Base-by-base conservation (phyloP, 768 basidiomycete genomes). In the Tulasnella sp. region DNA sequence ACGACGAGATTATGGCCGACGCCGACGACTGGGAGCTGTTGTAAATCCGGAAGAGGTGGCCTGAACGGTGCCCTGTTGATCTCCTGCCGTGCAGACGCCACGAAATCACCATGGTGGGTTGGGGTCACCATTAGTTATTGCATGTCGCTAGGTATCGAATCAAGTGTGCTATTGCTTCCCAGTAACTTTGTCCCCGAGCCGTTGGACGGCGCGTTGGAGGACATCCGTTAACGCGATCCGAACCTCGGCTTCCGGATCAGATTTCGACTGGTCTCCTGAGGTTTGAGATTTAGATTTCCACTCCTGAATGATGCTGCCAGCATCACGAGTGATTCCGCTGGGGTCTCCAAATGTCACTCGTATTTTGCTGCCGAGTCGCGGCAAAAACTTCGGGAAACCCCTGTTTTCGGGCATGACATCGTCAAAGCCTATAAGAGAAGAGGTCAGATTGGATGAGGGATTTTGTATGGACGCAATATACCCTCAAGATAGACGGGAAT, bases 401-500 rank as follows among this genome's bases (percentile, higher is more conserved):
- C 95, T 88, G 36, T 89, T 87, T 80, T 94, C 94, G 52, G 93
- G 92, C 94, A 98, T 95, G 19, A 97, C 82, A 75, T 87, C 83
- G 77, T 98, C 92, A 75, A 95, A 97, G 3, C 89, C 89, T 89
- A 75, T 69, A 44, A 11, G 59, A 36, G 14, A 26, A 40, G 19
- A 68, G 19, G 19, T 63, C 22, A 39, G 0, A 17, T 35, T 3
- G 11, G 26, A 40, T 16, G 22, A 42, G 17, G 12, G 16, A 16
- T 2, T 19, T 19, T 34, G 22, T 39, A 69, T 62, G 29, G 70
- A 74, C 34, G 71, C 52, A 16, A 72, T 82, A n/a, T 67, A 85
- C 90, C 89, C n/a, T 90, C 89, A 14, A 98, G 82, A 94, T 94
- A 98, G 85, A 97, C 91, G 1, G 95, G 95, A 74, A 98, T 89